These are phyloP conservation scores for Vitis hybrid DNA, from an alignment of 177 flowering plant species.

Conservation along the genomic window DNA sequence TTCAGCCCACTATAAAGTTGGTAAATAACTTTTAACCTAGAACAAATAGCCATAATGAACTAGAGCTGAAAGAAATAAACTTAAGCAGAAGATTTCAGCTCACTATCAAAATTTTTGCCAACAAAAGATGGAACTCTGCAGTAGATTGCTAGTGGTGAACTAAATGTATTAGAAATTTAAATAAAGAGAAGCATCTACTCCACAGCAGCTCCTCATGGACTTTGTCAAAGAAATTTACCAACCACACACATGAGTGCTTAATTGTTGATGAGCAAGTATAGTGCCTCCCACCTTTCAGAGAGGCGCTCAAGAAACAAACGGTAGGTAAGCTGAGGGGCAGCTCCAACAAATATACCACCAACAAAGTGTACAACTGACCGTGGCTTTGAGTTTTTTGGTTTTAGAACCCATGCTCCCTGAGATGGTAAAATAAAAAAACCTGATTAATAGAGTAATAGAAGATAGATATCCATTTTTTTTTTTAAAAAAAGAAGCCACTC, in stretches of 20 bases:
- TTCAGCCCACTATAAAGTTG: no score
- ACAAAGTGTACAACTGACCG: conserved; percentile 74
- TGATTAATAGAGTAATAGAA: background rate
- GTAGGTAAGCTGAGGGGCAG: conserved; percentile 96
- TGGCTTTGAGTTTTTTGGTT: conserved; percentile 58
- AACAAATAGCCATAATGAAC: no score
- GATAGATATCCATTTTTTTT: background rate
- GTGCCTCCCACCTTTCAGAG: conserved; percentile 65
- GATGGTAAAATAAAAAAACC: background rate
- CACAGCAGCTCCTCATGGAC: no score
- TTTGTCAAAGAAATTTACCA: no score
- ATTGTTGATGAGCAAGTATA: background rate
- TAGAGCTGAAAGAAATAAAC: no score
- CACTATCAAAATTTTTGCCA: no score
- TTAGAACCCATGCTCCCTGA: conserved; percentile 94
- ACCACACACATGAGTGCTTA: background rate
- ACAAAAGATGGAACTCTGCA: no score
- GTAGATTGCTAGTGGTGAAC: no score
- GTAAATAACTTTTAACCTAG: no score
- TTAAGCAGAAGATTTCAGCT: no score
- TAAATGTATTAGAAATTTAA: no score
- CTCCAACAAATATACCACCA: conserved; percentile 97
- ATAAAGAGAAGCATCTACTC: no score
- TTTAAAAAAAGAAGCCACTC: background rate
- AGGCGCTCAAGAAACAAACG: conserved; percentile 90